These are phyloP conservation scores for Boletus albobrunnescens DNA, from an alignment of 1,284 basidiomycete species.

Conservation along the genomic window DNA sequence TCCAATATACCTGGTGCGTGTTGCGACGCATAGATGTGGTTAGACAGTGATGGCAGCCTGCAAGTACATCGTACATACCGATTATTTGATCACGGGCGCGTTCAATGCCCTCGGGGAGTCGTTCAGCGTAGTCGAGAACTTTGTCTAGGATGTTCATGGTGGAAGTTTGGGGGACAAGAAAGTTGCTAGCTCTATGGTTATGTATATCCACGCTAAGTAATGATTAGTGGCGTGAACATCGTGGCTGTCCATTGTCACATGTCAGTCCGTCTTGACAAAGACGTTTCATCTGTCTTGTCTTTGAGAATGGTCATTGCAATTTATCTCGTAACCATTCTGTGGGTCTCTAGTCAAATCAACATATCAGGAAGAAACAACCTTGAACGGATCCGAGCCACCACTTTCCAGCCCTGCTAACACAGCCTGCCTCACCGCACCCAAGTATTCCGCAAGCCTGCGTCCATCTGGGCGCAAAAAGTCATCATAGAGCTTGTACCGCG, in stretches of 20 bases:
- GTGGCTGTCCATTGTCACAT: slow-evolving; percentile 10
- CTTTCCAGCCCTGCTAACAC: slow-evolving; percentile 65
- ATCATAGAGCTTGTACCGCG: slow-evolving; percentile 81
- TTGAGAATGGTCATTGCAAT: slow-evolving; percentile 3
- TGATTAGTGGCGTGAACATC: not conserved
- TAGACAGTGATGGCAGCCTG: not conserved
- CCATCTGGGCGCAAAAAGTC: slow-evolving; percentile 71
- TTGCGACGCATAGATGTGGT: not conserved
- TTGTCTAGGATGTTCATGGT: slow-evolving; percentile 37
- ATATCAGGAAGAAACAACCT: slow-evolving; percentile 38
- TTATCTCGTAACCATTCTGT: not conserved
- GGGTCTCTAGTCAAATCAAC: slow-evolving; percentile 2
- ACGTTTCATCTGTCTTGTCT: not conserved
- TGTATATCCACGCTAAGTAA: too few species aligned
- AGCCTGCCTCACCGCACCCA: slow-evolving; percentile 67
- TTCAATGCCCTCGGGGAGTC: slow-evolving; percentile 43
- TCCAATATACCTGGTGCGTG: slow-evolving; percentile 48
- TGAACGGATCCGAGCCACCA: slow-evolving; percentile 72
- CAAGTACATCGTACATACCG: slow-evolving; percentile 34
- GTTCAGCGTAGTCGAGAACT: slow-evolving; percentile 29
- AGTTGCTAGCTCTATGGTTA: not conserved
- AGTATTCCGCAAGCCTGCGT: slow-evolving; percentile 61
- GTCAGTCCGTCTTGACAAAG: not conserved
- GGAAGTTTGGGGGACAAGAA: slow-evolving; percentile 1
- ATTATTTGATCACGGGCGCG: slow-evolving; percentile 50